Percentiles rank a stretch among this genome's conserved stretches.
phyloP scores from a whole-genome alignment of 352 stramenopile genomes.

The Pilasporangium apinafurcum region DNA sequence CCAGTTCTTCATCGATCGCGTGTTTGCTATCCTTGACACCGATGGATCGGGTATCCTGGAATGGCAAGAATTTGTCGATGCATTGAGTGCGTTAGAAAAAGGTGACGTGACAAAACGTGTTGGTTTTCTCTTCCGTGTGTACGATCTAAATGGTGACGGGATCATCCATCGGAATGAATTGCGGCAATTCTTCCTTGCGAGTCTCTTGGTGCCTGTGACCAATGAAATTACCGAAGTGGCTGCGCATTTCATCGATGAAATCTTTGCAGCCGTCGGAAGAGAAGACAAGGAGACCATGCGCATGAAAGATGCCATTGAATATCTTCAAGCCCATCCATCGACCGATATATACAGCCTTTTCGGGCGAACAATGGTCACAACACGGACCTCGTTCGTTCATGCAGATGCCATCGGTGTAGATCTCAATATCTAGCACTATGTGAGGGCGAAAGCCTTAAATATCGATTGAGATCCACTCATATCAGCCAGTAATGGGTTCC shows the following conservation, averaged over 20 bases:
- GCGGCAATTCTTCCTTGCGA: constrained; percentile 55
- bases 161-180: constrained; percentile 55
- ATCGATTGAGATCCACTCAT: no score
- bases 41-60: constrained; percentile 59
- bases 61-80: constrained; percentile 69
- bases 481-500: no score
- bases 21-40: constrained; percentile 58
- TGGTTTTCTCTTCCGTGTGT: constrained; percentile 67
- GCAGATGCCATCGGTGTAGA: no score
- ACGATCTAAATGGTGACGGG: constrained; percentile 62
- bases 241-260: constrained; percentile 54
- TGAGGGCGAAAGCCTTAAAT: no score
- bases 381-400: no score
- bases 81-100: constrained; percentile 60
- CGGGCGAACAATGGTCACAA: constrained; percentile 58
- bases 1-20: constrained; percentile 65
- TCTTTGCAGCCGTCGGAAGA: constrained; percentile 42
- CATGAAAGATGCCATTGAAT: constrained; percentile 37
- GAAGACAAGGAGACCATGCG: constrained; percentile 26
- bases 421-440: no score
- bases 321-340: constrained; percentile 34
- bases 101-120: constrained; percentile 41
- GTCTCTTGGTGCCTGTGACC: constrained; percentile 30
- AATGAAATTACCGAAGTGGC: constrained; percentile 45
- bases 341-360: constrained; percentile 59